These are phyloP conservation scores for Pelargonium fulgidum DNA, from an alignment of 441 rosid genomes.

Conservation along the genomic window DNA sequence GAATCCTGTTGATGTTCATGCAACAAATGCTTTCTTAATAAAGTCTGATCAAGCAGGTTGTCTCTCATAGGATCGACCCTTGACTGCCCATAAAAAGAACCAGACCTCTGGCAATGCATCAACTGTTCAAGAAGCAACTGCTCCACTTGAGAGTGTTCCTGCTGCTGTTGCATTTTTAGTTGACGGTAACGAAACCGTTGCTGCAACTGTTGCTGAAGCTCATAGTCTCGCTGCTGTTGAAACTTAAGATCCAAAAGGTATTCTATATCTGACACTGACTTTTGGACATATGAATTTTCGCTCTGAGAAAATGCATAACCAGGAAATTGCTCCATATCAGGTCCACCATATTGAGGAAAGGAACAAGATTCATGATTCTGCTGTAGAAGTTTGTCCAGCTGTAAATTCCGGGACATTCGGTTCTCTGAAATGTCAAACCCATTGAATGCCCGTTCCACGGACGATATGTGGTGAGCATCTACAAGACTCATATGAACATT, in stretches of 20 bases:
- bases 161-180: constrained; percentile 19
- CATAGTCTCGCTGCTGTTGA: constrained; percentile 46
- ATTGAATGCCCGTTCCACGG: constrained; percentile 43
- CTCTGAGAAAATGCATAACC: constrained; percentile 29
- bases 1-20: constrained; percentile 24
- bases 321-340: constrained; percentile 31
- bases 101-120: constrained; percentile 24
- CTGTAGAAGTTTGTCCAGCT: constrained; percentile 39
- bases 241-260: constrained; percentile 42
- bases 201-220: constrained; percentile 31
- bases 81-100: constrained; percentile 25
- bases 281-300: constrained; percentile 21
- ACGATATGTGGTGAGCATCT: constrained; percentile 41
- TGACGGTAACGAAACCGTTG: constrained; percentile 19
- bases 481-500: constrained; percentile 39
- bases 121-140: constrained; percentile 25
- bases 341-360: constrained; percentile 25
- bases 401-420: constrained; percentile 37
- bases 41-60: constrained; percentile 22
- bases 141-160: constrained; percentile 6
- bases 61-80: constrained; percentile 20
- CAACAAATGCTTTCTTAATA: constrained; percentile 20
- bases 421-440: constrained; percentile 49
- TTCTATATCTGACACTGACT: constrained; percentile 36
- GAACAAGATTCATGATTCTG: constrained; percentile 26